These are phyloP conservation scores for Glycine tomentella DNA, from an alignment of 306 rosid genomes.

Conservation along the genomic window DNA sequence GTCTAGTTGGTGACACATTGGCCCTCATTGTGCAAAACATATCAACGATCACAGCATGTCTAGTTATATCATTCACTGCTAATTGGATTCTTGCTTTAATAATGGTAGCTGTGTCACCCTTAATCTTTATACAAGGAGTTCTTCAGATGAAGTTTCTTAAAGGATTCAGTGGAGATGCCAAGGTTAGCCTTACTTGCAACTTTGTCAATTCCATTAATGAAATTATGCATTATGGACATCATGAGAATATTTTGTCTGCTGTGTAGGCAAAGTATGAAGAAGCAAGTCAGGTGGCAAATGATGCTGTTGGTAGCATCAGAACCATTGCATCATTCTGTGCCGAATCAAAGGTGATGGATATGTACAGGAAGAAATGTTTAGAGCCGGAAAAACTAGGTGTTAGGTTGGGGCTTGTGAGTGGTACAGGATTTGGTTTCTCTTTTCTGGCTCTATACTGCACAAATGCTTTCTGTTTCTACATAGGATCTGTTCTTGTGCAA, in stretches of 20 bases:
- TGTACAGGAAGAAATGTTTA: constrained; percentile 67
- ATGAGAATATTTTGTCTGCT: constrained; percentile 10
- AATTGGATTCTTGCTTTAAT: constrained; percentile 78
- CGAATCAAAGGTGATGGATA: constrained; percentile 80
- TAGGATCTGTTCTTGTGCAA: constrained; percentile 71
- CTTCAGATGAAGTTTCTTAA: constrained; percentile 61
- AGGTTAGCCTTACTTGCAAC: constrained; percentile 55
- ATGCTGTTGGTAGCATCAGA: constrained; percentile 90
- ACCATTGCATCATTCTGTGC: constrained; percentile 94
- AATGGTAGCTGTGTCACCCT: constrained; percentile 69
- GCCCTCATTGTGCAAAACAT: constrained; percentile 74
- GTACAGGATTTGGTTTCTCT: constrained; percentile 76
- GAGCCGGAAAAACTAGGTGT: constrained; percentile 71
- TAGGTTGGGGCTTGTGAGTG: constrained; percentile 76
- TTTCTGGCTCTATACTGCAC: constrained; percentile 66
- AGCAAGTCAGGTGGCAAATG: constrained; percentile 94
- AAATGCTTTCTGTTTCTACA: constrained; percentile 78
- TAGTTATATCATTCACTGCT: constrained; percentile 79
- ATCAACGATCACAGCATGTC: constrained; percentile 63
- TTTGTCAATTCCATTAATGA: neutral
- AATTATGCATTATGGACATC: neutral
- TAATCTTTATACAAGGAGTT: constrained; percentile 63
- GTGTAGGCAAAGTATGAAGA: constrained; percentile 85
- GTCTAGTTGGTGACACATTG: constrained; percentile 85
- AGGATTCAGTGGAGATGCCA: constrained; percentile 91